A percentile compares a stretch with the other conserved stretches of the same genome.
Conservation (phyloP, 2,329 filamentous ascomycete species). For the Colletotrichum karsti region DNA sequence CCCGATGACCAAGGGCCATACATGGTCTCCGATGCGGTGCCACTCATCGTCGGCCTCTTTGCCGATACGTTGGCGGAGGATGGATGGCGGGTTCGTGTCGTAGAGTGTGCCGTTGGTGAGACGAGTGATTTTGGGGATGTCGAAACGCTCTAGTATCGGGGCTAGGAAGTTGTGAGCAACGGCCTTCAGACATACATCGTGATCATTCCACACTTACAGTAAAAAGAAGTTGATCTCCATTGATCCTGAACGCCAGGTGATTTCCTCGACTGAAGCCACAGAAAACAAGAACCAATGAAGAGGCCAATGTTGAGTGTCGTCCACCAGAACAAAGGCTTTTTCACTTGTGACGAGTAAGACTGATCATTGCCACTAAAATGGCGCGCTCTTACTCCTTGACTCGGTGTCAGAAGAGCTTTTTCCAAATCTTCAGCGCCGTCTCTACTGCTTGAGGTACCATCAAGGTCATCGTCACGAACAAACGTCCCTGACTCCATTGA, state of each 20-base stretch:
- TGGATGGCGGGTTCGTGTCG: not conserved
- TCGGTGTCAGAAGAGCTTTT: not conserved
- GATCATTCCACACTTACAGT: not conserved
- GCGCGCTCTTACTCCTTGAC: too few species aligned
- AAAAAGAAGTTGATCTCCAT: slow-evolving; percentile 9
- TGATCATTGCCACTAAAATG: too few species aligned
- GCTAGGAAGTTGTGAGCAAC: not conserved
- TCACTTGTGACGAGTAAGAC: too few species aligned
- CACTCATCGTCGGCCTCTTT: slow-evolving; percentile 2
- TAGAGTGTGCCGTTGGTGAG: not conserved
- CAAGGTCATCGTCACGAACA: not conserved
- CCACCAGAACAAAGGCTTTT: not conserved
- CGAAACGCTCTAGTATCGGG: not conserved
- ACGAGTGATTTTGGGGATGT: not conserved
- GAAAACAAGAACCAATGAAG: not conserved
- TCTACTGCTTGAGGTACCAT: not conserved
- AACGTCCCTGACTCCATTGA: not conserved
- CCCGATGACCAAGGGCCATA: slow-evolving; percentile 1
- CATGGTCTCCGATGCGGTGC: slow-evolving; percentile 11
- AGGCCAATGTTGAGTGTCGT: not conserved
- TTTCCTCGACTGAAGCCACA: not conserved
- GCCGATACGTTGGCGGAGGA: slow-evolving; percentile 9
- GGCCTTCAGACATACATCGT: too few species aligned
- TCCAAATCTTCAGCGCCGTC: not conserved
- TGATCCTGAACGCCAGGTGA: not conserved